phyloP scores from a whole-genome alignment of 257 asterid species.

The Henckelia pumila region DNA sequence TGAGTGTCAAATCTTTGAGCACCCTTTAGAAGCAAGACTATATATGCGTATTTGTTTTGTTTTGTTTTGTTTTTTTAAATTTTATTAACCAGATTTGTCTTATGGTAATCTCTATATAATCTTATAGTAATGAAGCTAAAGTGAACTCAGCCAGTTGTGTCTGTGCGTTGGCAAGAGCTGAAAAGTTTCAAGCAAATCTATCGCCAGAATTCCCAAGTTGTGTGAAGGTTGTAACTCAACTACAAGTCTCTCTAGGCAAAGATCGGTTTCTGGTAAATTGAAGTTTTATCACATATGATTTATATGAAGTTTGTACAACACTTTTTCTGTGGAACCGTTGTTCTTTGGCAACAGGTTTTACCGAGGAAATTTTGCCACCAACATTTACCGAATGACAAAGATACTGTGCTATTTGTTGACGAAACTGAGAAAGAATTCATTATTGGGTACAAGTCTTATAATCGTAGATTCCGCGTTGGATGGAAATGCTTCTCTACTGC shows the following conservation, averaged over 20 bases:
- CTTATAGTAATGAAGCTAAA: slow-evolving; percentile 25
- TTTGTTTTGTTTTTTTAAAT: too few relatives aligned
- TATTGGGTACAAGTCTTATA: slow-evolving; percentile 42
- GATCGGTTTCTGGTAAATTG: too few relatives aligned
- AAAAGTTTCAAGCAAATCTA: slow-evolving; percentile 42
- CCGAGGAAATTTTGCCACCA: slow-evolving; percentile 45
- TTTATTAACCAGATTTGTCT: background rate
- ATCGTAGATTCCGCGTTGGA: slow-evolving; percentile 61
- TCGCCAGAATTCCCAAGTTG: slow-evolving; percentile 39
- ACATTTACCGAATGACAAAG: slow-evolving; percentile 54
- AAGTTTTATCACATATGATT: background rate
- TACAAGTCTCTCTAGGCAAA: slow-evolving; percentile 53
- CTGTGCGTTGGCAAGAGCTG: slow-evolving; percentile 36
- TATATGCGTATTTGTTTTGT: too few relatives aligned
- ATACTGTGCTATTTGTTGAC: slow-evolving; percentile 40
- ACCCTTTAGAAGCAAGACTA: too few relatives aligned
- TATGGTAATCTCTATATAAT: background rate
- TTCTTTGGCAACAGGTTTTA: slow-evolving; percentile 37
- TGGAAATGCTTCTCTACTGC: slow-evolving; percentile 68
- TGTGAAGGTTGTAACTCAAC: slow-evolving; percentile 44
- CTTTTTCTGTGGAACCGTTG: background rate
- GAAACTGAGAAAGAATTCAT: slow-evolving; percentile 35
- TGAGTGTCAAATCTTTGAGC: slow-evolving; percentile 26
- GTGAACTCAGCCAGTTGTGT: background rate
- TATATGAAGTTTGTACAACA: background rate